Evolutionary conservation across 371 early-diverging fungal genomes (phyloP), one percentile per base, ranked within the genome.

Genomic region (Mucor irregularis): DNA sequence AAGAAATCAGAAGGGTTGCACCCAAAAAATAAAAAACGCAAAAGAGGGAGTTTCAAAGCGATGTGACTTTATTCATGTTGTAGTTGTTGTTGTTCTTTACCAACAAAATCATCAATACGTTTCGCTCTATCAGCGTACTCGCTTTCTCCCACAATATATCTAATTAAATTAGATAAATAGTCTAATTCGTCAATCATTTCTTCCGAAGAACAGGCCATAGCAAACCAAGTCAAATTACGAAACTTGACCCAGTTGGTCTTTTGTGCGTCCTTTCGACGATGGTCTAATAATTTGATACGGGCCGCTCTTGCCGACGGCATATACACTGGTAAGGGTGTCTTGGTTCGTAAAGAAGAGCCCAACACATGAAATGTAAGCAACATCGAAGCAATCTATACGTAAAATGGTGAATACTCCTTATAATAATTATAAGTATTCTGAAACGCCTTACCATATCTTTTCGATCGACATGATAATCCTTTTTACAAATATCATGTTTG

Each of bases 131-230:
- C 64, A 6, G 68, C 66, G 50, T 65, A 68, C 17, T 57, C 64
- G 39, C 53, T 66, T 16, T 75, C 72, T 14, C 79, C 79, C 9
- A 74, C 71, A 48, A 75, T 66, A 28, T 65, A 71, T n/a, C 64
- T 57, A n/a, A 74, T 60, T 6, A 79, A 58, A 13, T 62, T 45
- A 8, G 56, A 58, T 7, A 79, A 34, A 50, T 79, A 70, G 25
- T 76, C 85, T 4, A 84, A 65, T 35, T 85, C 83, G n/a, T 74
- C 77, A 47, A 85, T 79, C 38, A 82, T 80, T 63, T 85, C 85
- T 42, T 83, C 78, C 0, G 71, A 62, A 2, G 71, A 74, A 30
- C 69, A 71, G 4, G 78, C 73, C 64, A 74, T 71, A 13, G 78
- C 75, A 68, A 78, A 78, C 78, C 78, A 78, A 3, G 75, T 73